phyloP scores from a whole-genome alignment of 768 basidiomycete species.

The Suillus plorans region DNA sequence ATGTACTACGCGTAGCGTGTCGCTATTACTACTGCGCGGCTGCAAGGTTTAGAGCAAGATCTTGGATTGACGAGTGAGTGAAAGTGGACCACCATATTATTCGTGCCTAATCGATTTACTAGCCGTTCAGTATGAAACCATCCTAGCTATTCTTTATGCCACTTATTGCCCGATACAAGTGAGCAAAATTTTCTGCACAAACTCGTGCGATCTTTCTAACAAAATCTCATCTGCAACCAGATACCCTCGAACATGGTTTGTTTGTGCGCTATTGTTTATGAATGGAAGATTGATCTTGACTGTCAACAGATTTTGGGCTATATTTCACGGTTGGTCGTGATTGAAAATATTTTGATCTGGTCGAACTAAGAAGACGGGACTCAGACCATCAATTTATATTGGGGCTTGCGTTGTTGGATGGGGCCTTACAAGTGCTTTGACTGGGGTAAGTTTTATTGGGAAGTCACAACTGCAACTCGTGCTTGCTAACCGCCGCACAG shows the following conservation, averaged over 20 bases:
- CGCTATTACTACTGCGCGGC: constrained; percentile 37
- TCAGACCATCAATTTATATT: constrained; percentile 63
- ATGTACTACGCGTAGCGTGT: constrained; percentile 29
- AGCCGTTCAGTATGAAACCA: constrained; percentile 54
- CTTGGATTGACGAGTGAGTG: constrained; percentile 32
- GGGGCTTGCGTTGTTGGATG: constrained; percentile 58
- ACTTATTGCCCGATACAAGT: constrained; percentile 56
- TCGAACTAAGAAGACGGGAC: not conserved
- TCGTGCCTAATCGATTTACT: not conserved
- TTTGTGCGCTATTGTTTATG: not conserved
- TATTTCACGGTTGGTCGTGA: constrained; percentile 44
- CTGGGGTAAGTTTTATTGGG: constrained; percentile 42
- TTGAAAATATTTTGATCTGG: not conserved
- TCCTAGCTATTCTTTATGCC: constrained; percentile 54
- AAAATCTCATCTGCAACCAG: constrained; percentile 18
- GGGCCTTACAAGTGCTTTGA: constrained; percentile 63
- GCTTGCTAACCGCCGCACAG: constrained; percentile 29
- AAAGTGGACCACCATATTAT: not conserved
- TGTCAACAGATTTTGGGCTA: constrained; percentile 52
- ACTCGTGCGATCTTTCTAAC: not conserved
- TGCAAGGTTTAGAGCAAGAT: constrained; percentile 41
- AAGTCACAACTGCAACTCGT: not conserved
- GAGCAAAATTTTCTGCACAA: not conserved
- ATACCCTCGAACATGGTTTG: constrained; percentile 69
- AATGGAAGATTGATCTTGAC: not conserved